A percentile compares a stretch with the other conserved stretches of the same genome.
phyloP scores from a whole-genome alignment of 1,284 basidiomycete genomes.

The Phylloboletellus chloephorus region DNA sequence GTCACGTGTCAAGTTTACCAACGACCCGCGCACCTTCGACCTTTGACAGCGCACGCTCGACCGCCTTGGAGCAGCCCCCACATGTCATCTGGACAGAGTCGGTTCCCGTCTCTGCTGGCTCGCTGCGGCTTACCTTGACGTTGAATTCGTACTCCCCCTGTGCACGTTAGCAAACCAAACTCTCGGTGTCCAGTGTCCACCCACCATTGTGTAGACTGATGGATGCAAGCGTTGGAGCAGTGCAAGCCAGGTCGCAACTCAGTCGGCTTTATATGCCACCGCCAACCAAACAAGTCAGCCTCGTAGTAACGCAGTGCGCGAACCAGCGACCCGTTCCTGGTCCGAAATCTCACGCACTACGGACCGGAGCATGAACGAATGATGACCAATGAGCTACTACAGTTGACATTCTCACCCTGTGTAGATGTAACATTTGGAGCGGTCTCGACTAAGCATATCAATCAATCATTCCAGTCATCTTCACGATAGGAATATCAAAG shows the following conservation, averaged over 20 bases:
- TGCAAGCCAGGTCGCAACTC: background rate
- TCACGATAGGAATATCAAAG: too few relatives aligned
- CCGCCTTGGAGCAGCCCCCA: slow-evolving; percentile 74
- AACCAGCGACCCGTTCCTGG: too few relatives aligned
- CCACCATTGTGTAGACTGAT: slow-evolving; percentile 21
- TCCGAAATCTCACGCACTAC: too few relatives aligned
- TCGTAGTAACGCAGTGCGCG: too few relatives aligned
- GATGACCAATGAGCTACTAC: too few relatives aligned
- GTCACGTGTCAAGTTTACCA: background rate
- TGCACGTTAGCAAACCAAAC: slow-evolving; percentile 8
- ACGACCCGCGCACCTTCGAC: slow-evolving; percentile 47
- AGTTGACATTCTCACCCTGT: too few relatives aligned
- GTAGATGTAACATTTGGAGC: too few relatives aligned
- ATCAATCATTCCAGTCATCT: background rate
- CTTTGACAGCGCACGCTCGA: slow-evolving; percentile 67
- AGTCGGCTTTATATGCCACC: background rate
- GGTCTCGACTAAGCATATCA: too few relatives aligned
- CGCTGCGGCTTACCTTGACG: slow-evolving; percentile 24
- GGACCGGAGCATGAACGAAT: too few relatives aligned
- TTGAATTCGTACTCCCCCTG: slow-evolving; percentile 27
- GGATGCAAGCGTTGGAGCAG: too few relatives aligned
- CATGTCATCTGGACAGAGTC: slow-evolving; percentile 65
- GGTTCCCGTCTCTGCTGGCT: background rate
- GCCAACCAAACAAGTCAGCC: too few relatives aligned
- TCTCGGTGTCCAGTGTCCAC: slow-evolving; percentile 6